Percentiles rank a stretch among this genome's conserved stretches.
Evolutionary conservation across 805 yeast species (phyloP).

Genomic region (Candida ipomoeae): DNA sequence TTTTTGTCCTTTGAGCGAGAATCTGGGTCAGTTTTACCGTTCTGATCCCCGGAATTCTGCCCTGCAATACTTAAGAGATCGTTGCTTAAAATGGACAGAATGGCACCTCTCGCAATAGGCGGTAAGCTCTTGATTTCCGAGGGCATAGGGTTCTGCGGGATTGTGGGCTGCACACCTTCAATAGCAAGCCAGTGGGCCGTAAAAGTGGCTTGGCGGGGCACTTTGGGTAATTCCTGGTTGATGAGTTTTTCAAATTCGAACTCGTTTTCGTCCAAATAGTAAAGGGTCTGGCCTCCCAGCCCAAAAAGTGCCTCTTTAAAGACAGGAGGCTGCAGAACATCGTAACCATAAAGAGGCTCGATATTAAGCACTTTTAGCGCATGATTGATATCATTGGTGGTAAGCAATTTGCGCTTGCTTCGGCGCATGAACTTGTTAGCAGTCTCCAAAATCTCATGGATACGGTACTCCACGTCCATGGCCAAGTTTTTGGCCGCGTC

Average conservation of each 20-base stretch:
- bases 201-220: conserved; percentile 87
- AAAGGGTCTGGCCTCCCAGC: conserved; percentile 83
- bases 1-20: conserved; percentile 19
- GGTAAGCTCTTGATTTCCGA: conserved; percentile 75
- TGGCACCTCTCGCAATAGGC: conserved; percentile 80
- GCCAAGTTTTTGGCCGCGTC: conserved; percentile 94
- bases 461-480: conserved; percentile 98
- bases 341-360: conserved; percentile 92
- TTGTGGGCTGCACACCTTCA: conserved; percentile 97
- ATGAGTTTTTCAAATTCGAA: conserved; percentile 90
- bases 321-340: conserved; percentile 61
- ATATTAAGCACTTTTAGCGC: conserved; percentile 83
- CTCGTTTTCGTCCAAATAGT: conserved; percentile 88
- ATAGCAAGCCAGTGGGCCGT: conserved; percentile 98
- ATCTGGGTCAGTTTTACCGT: conserved; percentile 26
- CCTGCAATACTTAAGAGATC: conserved; percentile 30
- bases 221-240: conserved; percentile 91
- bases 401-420: conserved; percentile 74
- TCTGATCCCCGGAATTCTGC: conserved; percentile 1
- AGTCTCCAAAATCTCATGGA: conserved; percentile 91
- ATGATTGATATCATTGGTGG: conserved; percentile 75
- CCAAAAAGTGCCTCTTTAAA: conserved; percentile 86
- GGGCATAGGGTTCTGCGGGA: conserved; percentile 90
- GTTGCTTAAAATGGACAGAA: conserved; percentile 42
- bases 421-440: conserved; percentile 96